A percentile compares a stretch with the other conserved stretches of the same genome.
These are phyloP conservation scores for Colletotrichum sp. DNA, from an alignment of 2,329 filamentous ascomycete genomes.

Conservation along the genomic window DNA sequence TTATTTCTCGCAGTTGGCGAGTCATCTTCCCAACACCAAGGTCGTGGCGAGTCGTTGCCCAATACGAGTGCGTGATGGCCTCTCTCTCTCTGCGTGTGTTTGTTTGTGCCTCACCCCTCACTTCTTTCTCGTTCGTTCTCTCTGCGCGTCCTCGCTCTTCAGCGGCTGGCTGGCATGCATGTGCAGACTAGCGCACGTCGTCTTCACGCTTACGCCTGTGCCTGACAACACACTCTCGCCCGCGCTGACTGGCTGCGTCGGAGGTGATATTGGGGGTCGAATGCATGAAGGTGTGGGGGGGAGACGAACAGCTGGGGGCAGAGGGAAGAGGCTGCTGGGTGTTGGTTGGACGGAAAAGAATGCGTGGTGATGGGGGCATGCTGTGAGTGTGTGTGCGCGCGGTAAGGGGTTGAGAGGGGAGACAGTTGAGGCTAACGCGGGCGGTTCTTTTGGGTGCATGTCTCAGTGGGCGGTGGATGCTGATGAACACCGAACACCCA, in stretches of 20 bases:
- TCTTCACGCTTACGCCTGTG: not conserved
- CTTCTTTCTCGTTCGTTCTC: not conserved
- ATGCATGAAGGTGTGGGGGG: constrained; percentile 7
- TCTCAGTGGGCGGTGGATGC: not conserved
- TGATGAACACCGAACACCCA: not conserved
- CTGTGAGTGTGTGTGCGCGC: not conserved
- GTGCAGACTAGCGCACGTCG: not conserved
- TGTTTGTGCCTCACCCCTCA: not conserved
- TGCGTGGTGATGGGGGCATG: not conserved
- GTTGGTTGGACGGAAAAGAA: constrained; percentile 3
- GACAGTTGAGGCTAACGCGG: not conserved
- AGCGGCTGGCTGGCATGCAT: not conserved
- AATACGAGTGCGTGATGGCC: not conserved
- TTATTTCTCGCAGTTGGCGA: not conserved
- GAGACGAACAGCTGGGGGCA: not conserved
- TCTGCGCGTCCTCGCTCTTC: not conserved
- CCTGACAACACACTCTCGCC: not conserved
- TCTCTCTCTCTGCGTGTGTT: not conserved
- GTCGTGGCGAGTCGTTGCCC: not conserved
- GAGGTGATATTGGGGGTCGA: constrained; percentile 1
- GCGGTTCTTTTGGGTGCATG: not conserved
- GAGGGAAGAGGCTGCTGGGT: not conserved
- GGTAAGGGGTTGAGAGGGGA: not conserved
- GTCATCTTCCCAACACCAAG: not conserved
- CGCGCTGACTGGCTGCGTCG: not conserved